Base-by-base conservation (phyloP, 202 grass and related monocot species). In the Panicum hallii region DNA sequence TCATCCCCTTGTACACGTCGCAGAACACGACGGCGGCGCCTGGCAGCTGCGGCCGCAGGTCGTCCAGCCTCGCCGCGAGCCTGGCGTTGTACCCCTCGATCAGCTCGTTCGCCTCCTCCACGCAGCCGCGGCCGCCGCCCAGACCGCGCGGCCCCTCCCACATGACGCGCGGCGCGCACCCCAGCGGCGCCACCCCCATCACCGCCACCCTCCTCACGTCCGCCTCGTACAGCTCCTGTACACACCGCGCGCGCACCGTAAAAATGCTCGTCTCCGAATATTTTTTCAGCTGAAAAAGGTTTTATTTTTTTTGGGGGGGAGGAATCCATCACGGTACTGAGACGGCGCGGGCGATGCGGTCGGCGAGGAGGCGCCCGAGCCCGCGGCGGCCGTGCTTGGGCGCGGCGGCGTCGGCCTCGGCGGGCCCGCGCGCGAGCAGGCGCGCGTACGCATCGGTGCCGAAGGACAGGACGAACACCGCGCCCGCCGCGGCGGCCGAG, bases 31-130 rank as follows among this genome's bases (percentile, higher is more conserved):
- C 11, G 79, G 92, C 88, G 45, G 90, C 85, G 63, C 63, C 81
- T 4, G 83, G 72, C 41, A 95, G 75, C 71, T 54, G 50, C 68
- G 66, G 50, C 34, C 79, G 83, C 57, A 95, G 75, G 3, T 17
- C 84, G 7, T 65, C 71, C 38, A 95, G 76, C 76, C 65, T 56
- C 6, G 83, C 88, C 8, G 86, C 58, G 7, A 95, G 36, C 83
- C 87, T 84, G 7, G 26, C 77, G 67, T 92, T 95, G 86, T 90
- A 95, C 52, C 53, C 86, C 57, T 86, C 20, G 55, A 95, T n/a
- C n/a, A 95, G 78, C 76, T 92, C 90, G 72, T 92, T 95, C 4
- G 82, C 90, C 83, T 95, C 90, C 11, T 88, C 88, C 19, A 90
- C 83, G 81, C 93, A 95, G 11, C 84, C 63, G 13, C 26, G 26